Evolutionary conservation across 768 basidiomycete genomes (phyloP).

Genomic region (Neoboletus subvelutipes): DNA sequence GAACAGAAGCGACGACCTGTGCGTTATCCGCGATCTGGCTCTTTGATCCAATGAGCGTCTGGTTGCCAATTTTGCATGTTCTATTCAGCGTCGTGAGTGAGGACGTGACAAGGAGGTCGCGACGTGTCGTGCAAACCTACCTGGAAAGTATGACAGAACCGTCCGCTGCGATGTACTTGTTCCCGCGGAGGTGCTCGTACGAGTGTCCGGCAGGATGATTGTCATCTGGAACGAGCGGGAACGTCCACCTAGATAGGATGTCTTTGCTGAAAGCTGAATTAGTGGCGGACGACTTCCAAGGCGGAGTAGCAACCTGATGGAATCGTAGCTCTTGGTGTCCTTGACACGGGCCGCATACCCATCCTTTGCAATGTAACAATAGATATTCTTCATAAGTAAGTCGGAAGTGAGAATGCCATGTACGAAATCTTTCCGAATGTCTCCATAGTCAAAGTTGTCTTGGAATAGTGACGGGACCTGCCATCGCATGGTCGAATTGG

Average conservation of each 20-base stretch:
- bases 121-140: constrained; percentile 39
- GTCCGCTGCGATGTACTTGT: constrained; percentile 84
- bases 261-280: constrained; percentile 63
- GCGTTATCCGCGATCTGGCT: constrained; percentile 67
- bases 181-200: constrained; percentile 86
- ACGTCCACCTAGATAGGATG: constrained; percentile 90
- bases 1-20: constrained; percentile 67
- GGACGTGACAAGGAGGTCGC: neutral
- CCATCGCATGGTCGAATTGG: constrained; percentile 3
- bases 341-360: constrained; percentile 92
- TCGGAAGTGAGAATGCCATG: constrained; percentile 94
- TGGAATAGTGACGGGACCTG: constrained; percentile 95
- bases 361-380: constrained; percentile 84
- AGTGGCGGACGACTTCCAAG: neutral
- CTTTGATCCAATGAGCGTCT: constrained; percentile 82
- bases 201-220: constrained; percentile 79
- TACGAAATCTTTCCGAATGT: constrained; percentile 90
- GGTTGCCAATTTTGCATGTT: constrained; percentile 77
- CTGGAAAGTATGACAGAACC: constrained; percentile 79
- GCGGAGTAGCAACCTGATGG: constrained; percentile 60
- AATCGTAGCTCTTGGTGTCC: constrained; percentile 90
- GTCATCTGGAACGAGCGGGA: constrained; percentile 93
- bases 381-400: constrained; percentile 90
- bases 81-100: constrained; percentile 35
- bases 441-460: constrained; percentile 97